Conservation (phyloP, 176 grass and related monocot genomes). For the Thalia dealbata region DNA sequence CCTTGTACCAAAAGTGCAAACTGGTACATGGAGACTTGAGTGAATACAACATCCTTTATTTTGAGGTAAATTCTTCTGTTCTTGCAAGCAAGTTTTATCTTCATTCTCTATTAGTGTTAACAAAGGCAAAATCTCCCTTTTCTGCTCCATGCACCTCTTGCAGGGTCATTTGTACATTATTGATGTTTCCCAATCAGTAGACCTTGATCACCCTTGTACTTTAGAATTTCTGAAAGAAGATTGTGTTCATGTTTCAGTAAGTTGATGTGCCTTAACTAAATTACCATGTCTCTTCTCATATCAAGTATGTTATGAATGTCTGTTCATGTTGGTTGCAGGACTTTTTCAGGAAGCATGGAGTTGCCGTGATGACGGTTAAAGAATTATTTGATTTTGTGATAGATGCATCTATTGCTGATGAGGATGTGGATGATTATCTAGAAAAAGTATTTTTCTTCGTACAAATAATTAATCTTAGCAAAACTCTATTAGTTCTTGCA, state of each 20-base stretch:
- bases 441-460: slow-evolving; percentile 49
- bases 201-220: slow-evolving; percentile 82
- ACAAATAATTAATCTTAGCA: neutral
- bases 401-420: slow-evolving; percentile 61
- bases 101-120: neutral
- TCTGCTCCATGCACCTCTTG: slow-evolving; percentile 5
- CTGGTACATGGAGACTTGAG: slow-evolving; percentile 97
- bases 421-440: slow-evolving; percentile 74
- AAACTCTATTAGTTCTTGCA: slow-evolving; percentile 3
- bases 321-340: slow-evolving; percentile 29
- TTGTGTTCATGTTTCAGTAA: slow-evolving; percentile 92
- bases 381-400: slow-evolving; percentile 89
- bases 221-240: slow-evolving; percentile 93
- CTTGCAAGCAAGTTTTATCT: neutral
- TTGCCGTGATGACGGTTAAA: slow-evolving; percentile 65
- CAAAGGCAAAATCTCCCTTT: slow-evolving; percentile 1
- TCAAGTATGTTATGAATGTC: neutral
- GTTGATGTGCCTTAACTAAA: slow-evolving; percentile 19
- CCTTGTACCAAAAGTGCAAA: slow-evolving; percentile 89
- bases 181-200: slow-evolving; percentile 94
- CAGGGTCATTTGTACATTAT: slow-evolving; percentile 97
- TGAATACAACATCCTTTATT: slow-evolving; percentile 99
- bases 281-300: neutral
- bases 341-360: slow-evolving; percentile 79
- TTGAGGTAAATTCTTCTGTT: slow-evolving; percentile 48